Percentiles rank a stretch among this genome's conserved stretches.
Conservation (phyloP, 2,329 filamentous ascomycete species). For the Aspergillus clavatus region DNA sequence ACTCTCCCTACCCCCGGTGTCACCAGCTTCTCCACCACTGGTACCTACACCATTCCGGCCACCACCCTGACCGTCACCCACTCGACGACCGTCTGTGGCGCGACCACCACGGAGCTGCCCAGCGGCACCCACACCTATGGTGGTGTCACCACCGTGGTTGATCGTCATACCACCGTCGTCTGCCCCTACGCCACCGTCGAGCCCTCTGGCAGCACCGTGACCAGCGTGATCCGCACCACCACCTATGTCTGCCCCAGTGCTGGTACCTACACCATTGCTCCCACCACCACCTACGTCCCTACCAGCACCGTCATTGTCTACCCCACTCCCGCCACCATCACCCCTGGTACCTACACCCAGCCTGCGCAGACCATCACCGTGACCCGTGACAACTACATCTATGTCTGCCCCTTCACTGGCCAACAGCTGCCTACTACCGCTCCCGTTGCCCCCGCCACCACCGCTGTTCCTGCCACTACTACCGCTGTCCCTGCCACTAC, state of each 20-base stretch:
- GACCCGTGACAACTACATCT: constrained; percentile 62
- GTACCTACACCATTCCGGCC: constrained; percentile 70
- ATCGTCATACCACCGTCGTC: constrained; percentile 60
- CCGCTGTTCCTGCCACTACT: constrained; percentile 17
- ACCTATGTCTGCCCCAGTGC: constrained; percentile 68
- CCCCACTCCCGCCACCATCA: constrained; percentile 60
- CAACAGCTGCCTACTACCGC: constrained; percentile 29
- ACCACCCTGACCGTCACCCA: constrained; percentile 64
- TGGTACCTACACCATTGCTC: constrained; percentile 71
- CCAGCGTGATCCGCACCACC: constrained; percentile 64
- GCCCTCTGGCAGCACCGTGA: constrained; percentile 54
- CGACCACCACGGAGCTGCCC: constrained; percentile 57
- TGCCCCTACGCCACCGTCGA: constrained; percentile 65
- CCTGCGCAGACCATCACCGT: constrained; percentile 63
- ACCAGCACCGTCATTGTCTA: constrained; percentile 53
- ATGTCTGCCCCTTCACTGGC: constrained; percentile 65
- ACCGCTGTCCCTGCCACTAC: constrained; percentile 19
- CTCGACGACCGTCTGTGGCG: constrained; percentile 63
- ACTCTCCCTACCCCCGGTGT: constrained; percentile 46
- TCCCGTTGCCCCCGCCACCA: constrained; percentile 21
- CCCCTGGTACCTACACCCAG: constrained; percentile 68
- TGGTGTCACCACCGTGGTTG: constrained; percentile 67
- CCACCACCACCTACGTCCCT: constrained; percentile 58
- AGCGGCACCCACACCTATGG: constrained; percentile 65
- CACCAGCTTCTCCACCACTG: constrained; percentile 58